Evolutionary conservation across 176 grass and related monocot genomes (phyloP).

Genomic region (Eleusine indica): DNA sequence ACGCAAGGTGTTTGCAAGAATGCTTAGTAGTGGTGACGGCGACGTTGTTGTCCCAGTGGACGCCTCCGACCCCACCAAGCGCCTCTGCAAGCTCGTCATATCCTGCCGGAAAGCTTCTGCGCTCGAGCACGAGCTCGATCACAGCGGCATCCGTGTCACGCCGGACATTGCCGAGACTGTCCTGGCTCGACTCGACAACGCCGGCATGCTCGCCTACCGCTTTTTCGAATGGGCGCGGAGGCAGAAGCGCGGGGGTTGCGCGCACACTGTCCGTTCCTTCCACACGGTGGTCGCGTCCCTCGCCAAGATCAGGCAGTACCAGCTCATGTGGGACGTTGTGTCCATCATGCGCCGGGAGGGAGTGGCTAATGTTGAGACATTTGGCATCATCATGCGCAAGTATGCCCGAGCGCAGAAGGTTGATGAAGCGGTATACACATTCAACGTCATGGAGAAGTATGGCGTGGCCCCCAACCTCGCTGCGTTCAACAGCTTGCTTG

Average conservation of each 20-base stretch:
- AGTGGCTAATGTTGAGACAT: slow-evolving; percentile 73
- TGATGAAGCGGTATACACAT: slow-evolving; percentile 78
- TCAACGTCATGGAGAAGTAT: slow-evolving; percentile 80
- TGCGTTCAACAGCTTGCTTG: slow-evolving; percentile 74
- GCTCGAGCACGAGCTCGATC: slow-evolving; percentile 76
- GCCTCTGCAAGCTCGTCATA: slow-evolving; percentile 68
- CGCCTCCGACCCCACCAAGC: slow-evolving; percentile 36
- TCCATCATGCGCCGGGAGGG: slow-evolving; percentile 69
- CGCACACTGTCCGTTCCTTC: slow-evolving; percentile 71
- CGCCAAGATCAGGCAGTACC: slow-evolving; percentile 90
- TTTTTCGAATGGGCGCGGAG: slow-evolving; percentile 87
- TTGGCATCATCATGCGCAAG: slow-evolving; percentile 89
- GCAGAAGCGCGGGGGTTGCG: slow-evolving; percentile 53
- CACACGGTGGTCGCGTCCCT: slow-evolving; percentile 77
- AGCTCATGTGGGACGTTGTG: slow-evolving; percentile 91
- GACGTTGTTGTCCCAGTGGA: slow-evolving; percentile 8
- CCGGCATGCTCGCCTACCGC: slow-evolving; percentile 83
- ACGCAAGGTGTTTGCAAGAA: slow-evolving; percentile 69
- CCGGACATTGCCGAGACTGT: slow-evolving; percentile 62
- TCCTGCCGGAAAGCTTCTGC: slow-evolving; percentile 51
- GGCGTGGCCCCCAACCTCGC: slow-evolving; percentile 60
- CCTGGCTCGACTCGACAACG: slow-evolving; percentile 74
- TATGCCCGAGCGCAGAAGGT: slow-evolving; percentile 86
- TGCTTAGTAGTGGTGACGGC: slow-evolving; percentile 51
- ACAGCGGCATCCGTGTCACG: slow-evolving; percentile 58